Base-by-base conservation (phyloP, 1,139 yeast genomes). In the Nakaseomyces nivariensis region DNA sequence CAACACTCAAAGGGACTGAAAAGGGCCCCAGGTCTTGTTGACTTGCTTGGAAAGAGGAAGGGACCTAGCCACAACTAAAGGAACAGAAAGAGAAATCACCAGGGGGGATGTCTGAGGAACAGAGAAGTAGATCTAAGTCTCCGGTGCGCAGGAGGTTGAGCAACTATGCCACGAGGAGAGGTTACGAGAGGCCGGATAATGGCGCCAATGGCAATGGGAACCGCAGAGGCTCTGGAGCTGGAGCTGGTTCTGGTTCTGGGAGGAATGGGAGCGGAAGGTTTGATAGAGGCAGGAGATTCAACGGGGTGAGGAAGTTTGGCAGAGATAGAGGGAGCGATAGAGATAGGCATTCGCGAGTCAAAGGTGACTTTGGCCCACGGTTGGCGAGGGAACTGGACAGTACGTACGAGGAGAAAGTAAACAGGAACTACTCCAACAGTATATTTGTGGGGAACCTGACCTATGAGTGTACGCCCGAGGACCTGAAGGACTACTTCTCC, bases 381-480 rank as follows among this genome's bases (percentile, higher is more conserved):
- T 47, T 63, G 34, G 61, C 64, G 6, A 56, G 61, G 47, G 66
- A 62, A 36, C 52, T 62, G 29, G 67, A 62, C 47, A 58, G 65
- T 46, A 57, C 69, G 4, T 65, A 64, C 41, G 62, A 63, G 22
- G 69, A 67, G 48, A 72, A 68, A 67, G 70, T 76, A n/a, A 82
- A 79, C 53, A 75, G 92, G 67, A 80, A 82, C 65, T 82, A 81
- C 62, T 78, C 76, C 50, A 82, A 83, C 62, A 81, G 87, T 52
- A 72, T 84, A 48, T 85, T 85, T 63, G 76, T 85, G 47, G 90
- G 92, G 5, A 85, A 85, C 62, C 72, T 85, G 51, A 87, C 92
- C 7, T 85, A 77, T 60, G 80, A 78, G 49, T 73, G 79, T 53
- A 75, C 79, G 32, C 75, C 85, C 54, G 70, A 72, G 48, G 85